These are phyloP conservation scores for Acanthamoeba healyi DNA, from an alignment of 208 protist genomes.

Conservation along the genomic window DNA sequence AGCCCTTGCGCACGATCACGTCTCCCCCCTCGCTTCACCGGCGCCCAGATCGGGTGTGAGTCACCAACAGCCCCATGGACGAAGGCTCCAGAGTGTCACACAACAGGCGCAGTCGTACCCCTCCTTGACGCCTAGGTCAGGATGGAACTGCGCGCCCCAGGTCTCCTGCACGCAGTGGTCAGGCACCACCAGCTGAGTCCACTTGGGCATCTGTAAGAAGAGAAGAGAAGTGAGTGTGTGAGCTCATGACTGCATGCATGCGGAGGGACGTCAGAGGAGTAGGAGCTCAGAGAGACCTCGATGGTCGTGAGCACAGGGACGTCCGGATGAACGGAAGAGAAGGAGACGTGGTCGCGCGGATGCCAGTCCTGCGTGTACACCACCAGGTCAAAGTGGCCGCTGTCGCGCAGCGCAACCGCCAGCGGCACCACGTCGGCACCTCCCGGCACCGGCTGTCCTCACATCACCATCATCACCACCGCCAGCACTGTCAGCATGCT, in stretches of 20 bases:
- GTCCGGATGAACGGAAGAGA: conserved; percentile 84
- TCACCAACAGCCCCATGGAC: background rate
- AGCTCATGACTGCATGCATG: too few relatives aligned
- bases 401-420: conserved; percentile 82
- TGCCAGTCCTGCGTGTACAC: conserved; percentile 90
- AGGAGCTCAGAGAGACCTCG: background rate
- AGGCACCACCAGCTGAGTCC: conserved; percentile 88
- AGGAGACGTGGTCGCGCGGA: conserved; percentile 87
- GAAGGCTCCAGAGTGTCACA: too few relatives aligned
- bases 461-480: too few relatives aligned
- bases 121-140: conserved; percentile 21
- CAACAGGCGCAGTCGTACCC: background rate
- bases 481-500: too few relatives aligned
- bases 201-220: conserved; percentile 28
- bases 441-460: conserved; percentile 26
- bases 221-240: too few relatives aligned
- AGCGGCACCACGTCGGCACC: conserved; percentile 70
- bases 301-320: conserved; percentile 75
- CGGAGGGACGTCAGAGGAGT: too few relatives aligned
- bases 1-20: conserved; percentile 48
- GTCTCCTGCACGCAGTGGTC: conserved; percentile 89
- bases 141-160: conserved; percentile 86
- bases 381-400: conserved; percentile 84
- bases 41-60: too few relatives aligned
- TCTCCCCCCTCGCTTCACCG: background rate